Evolutionary conservation across 2,329 filamentous ascomycete species (phyloP), one percentile per base, ranked within the genome.

Genomic region (Neonectria punicea): DNA sequence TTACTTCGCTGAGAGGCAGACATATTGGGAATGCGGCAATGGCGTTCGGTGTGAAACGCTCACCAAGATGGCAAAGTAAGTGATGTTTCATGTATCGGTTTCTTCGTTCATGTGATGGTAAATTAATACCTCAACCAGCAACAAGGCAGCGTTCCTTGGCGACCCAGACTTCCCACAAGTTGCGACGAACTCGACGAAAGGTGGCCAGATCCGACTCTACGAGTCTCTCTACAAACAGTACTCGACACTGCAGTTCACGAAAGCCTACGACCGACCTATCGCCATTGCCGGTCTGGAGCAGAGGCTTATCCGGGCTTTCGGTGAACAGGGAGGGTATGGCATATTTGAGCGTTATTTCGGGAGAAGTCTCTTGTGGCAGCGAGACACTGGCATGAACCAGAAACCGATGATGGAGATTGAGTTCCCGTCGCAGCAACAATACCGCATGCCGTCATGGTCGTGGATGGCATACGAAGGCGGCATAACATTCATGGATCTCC

Each of bases 391-490:
- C 20, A 47, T 25, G 20, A 3, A n/a, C 6, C 34, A 63, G 22
- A 13, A 2, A 4, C 32, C 47, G 3, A 43, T 68, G 20, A 59
- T 7, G 28, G 28, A 51, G 7, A 67, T 67, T 11, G 1, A 54
- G 1, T 67, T 68, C 39, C 50, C 67, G 4, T 10, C 16, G 4
- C 22, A 25, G 11, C 59, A 58, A 13, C 49, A 53, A 8, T 51
- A 65, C 34, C 39, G 16, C 4, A 70, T 74, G 0, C 78, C 78
- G 2, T 65, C 71, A 0, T 80, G 78, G 78, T 80, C 78, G 0
- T 80, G 78, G 78, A 80, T 79, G 75, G 75, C 72, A 0, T 78
- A 79, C 30, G 20, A 71, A 2, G 78, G 78, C 3, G 69, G 53
- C 0, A 79, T 80, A 3, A 54, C 66, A 6, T 79, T 72, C 32